A percentile compares a stretch with the other conserved stretches of the same genome.
Evolutionary conservation across 2,329 filamentous ascomycete species (phyloP).

Genomic region (Phoma sp.): DNA sequence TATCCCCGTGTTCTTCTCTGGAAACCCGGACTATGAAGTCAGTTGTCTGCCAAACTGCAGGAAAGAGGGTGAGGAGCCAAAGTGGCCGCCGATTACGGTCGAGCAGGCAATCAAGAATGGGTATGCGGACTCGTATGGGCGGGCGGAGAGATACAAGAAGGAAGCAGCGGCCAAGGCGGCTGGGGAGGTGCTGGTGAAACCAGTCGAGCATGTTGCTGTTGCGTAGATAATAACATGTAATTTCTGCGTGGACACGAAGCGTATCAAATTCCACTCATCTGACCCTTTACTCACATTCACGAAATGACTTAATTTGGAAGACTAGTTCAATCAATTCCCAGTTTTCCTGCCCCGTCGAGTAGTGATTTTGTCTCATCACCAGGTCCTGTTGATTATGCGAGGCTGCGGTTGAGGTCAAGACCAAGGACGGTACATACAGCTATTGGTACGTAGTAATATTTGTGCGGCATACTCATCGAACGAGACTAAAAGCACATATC

Average conservation of each 20-base stretch:
- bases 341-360: too few relatives aligned
- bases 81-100: constrained; percentile 54
- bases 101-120: constrained; percentile 50
- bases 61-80: constrained; percentile 43
- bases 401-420: too few relatives aligned
- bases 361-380: too few relatives aligned
- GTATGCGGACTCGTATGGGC: constrained; percentile 55
- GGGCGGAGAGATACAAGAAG: constrained; percentile 52
- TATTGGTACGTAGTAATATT: too few relatives aligned
- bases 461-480: too few relatives aligned
- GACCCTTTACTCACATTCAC: too few relatives aligned
- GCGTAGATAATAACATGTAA: constrained; percentile 9
- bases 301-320: too few relatives aligned
- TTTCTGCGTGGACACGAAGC: not conserved
- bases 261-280: not conserved
- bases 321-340: too few relatives aligned
- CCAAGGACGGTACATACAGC: too few relatives aligned
- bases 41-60: constrained; percentile 54
- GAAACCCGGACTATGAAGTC: constrained; percentile 55
- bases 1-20: constrained; percentile 51
- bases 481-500: too few relatives aligned
- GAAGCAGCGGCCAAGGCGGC: constrained; percentile 36
- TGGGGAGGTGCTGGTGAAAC: constrained; percentile 2
- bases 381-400: too few relatives aligned
- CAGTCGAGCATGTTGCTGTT: constrained; percentile 26